Evolutionary conservation across 2,329 filamentous ascomycete genomes (phyloP), one percentile per base, ranked within the genome.

Genomic region (Fusarium annulatum): DNA sequence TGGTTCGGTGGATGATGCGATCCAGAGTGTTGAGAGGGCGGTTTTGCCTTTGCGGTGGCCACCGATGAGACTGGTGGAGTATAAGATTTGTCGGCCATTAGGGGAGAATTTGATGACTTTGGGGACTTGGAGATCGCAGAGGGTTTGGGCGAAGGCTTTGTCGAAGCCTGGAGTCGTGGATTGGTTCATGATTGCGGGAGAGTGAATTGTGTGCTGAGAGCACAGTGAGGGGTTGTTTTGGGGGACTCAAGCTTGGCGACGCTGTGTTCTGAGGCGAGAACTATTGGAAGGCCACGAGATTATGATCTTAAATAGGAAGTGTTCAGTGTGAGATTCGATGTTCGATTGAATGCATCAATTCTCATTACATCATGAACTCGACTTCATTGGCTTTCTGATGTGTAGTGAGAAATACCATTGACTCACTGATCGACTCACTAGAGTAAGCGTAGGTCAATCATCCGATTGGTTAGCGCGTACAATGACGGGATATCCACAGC

Each of bases 101-200:
- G 69, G 72, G 0, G 72, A 75, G 38, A 75, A 38, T 21, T 36
- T 61, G 7, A 75, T 53, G 8, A 16, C 2, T 7, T 62, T 46
- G 7, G 72, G 72, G 19, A 75, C 41, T n/a, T 74, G 46, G 5
- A 74, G 34, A 11, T 67, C 59, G 14, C 72, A 75, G 16, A 75
- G 55, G 11, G 51, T 39, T 9, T 73, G 39, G 1, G 72, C 72
- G 9, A 75, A 56, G 41, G 39, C 18, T 28, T 64, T 62, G 26
- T 64, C 65, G 16, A 70, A 70, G 16, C 21, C 38, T 5, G 43
- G 39, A 7, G 49, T 12, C 1, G 15, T 46, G 1, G 46, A 53
- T 48, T 51, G 49, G 19, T 59, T 9, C 72, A 73, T 74, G 15
- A 10, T 52, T 36, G 18, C 11, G 18, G 30, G 8, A 2, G 1